These are phyloP conservation scores for Scheffersomyces illinoinensis DNA, from an alignment of 1,139 yeast species.

Conservation along the genomic window DNA sequence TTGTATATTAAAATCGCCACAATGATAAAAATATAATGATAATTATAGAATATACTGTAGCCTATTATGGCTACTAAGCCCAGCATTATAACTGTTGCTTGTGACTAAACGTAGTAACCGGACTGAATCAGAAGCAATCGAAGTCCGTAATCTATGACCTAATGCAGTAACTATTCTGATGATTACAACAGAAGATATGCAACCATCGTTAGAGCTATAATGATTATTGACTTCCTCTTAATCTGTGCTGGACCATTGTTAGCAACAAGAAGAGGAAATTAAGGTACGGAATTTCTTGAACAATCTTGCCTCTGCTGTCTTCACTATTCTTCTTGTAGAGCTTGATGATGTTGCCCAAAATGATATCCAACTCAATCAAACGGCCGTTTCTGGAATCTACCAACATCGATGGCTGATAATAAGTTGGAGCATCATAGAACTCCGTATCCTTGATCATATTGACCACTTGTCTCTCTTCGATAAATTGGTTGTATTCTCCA, in stretches of 20 bases:
- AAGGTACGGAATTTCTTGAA: conserved; percentile 19
- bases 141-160: neutral
- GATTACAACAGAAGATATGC: neutral
- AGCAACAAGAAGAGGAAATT: conserved; percentile 35
- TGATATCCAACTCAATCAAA: conserved; percentile 67
- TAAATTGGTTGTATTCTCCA: conserved; percentile 13
- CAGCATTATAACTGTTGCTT: neutral
- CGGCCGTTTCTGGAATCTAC: conserved; percentile 71
- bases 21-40: neutral
- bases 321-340: conserved; percentile 12
- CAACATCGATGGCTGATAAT: conserved; percentile 63
- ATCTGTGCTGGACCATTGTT: conserved; percentile 31
- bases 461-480: conserved; percentile 17
- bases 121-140: neutral
- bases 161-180: neutral
- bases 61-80: neutral
- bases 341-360: conserved; percentile 25
- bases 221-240: neutral
- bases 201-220: no score
- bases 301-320: conserved; percentile 5
- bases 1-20: neutral
- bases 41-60: neutral
- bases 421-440: conserved; percentile 18
- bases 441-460: conserved; percentile 17
- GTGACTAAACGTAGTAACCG: no score